Base-by-base conservation (phyloP, 2,329 filamentous ascomycete species). In the Pseudogymnoascus sp. region DNA sequence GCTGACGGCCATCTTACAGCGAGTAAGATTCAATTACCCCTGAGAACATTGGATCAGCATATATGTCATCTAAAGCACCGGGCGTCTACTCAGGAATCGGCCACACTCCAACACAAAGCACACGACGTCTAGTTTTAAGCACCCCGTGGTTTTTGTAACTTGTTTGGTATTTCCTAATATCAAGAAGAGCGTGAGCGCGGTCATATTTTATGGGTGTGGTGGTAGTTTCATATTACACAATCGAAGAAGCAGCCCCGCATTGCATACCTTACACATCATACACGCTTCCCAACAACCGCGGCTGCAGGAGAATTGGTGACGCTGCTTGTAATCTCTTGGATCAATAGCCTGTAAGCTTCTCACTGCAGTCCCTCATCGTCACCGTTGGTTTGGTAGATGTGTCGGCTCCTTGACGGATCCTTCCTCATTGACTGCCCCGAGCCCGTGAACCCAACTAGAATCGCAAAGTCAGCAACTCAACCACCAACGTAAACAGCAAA, bases 401-500 rank as follows among this genome's bases (percentile, higher is more conserved):
- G 91, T 70, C 91, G 88, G 73, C 84, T 88, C 71, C 92, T 84
- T 65, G 87, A 86, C 58, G 86, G 85, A 73, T 97, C 94, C 76
- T 96, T 97, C 69, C 92, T 90, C 94, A 97, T 97, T 67, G 89
- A 83, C 76, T 96, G 91, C 64, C 94, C 94, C 61, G 92, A 97
- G 65, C 94, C 94, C 7, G 91, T 96, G 72, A 99, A 97, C 35
- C 94, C 94, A 71, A 99, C 94, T 97, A 67, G 5, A 64, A 17
- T 1, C n/a, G 17, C 3, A 48, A 51, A 31, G 44, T 51, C 5
- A 51, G 27, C 27, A 51, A 17, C 42, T 29, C 13, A 51, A 4
- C 27, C 25, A 29, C 17, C 21, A 1, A 5, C 9, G 2, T 12
- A 25, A 35, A 55, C n/a, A 59, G 13, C 29, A 27, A 58, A 66